Evolutionary conservation across 1,139 yeast species (phyloP).

Genomic region (Hansenula sp.): DNA sequence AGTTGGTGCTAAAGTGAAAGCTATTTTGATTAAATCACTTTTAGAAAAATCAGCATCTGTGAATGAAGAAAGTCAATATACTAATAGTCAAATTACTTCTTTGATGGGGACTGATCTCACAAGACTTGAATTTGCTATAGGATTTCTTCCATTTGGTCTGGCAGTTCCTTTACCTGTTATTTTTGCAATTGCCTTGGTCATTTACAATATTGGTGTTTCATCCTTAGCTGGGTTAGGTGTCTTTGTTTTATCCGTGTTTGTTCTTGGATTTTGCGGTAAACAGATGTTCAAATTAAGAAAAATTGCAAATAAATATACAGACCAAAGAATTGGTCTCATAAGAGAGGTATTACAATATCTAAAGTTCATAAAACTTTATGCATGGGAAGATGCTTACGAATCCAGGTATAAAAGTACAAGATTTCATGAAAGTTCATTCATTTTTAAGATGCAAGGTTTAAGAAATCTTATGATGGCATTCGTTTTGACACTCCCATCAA

Average conservation of each 20-base stretch:
- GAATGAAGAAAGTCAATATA: conserved; percentile 50
- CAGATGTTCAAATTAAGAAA: conserved; percentile 36
- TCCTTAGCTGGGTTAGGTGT: conserved; percentile 62
- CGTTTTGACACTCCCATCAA: conserved; percentile 53
- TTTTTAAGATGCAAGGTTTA: conserved; percentile 42
- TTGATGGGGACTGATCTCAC: conserved; percentile 73
- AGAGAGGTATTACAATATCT: conserved; percentile 48
- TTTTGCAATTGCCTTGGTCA: conserved; percentile 54
- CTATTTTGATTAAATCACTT: conserved; percentile 59
- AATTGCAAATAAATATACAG: conserved; percentile 41
- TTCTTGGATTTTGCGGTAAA: conserved; percentile 29
- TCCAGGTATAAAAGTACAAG: conserved; percentile 39
- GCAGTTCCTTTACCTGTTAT: conserved; percentile 55
- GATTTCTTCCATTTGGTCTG: conserved; percentile 59
- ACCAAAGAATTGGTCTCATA: conserved; percentile 42
- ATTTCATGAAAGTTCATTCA: conserved; percentile 37
- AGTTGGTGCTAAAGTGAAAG: conserved; percentile 62
- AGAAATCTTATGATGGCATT: conserved; percentile 54
- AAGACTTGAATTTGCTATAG: conserved; percentile 66
- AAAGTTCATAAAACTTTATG: conserved; percentile 50
- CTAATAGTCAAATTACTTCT: conserved; percentile 64
- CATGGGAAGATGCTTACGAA: conserved; percentile 58
- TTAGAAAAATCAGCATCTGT: conserved; percentile 59
- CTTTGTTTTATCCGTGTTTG: conserved; percentile 29
- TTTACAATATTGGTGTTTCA: conserved; percentile 64